phyloP scores from a whole-genome alignment of 768 basidiomycete species.

The Rhizopogon salebrosus region DNA sequence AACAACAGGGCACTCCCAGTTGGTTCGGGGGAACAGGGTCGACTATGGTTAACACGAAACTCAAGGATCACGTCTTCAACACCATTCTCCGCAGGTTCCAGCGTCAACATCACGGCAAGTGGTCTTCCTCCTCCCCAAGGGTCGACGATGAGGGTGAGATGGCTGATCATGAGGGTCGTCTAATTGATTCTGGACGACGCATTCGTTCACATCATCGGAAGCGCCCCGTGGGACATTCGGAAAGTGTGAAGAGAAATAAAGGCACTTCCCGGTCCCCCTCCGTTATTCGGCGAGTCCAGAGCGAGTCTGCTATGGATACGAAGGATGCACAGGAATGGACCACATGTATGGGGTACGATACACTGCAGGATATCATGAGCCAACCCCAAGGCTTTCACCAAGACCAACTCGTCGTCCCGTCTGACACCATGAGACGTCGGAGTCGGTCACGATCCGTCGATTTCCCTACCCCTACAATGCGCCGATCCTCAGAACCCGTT shows the following conservation, averaged over 20 bases:
- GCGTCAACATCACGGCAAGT: conserved; percentile 35
- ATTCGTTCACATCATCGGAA: conserved; percentile 14
- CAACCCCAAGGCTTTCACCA: conserved; percentile 14
- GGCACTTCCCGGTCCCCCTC: conserved; percentile 24
- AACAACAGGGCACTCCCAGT: conserved; percentile 33
- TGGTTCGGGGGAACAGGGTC: conserved; percentile 89
- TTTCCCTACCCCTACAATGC: conserved; percentile 14
- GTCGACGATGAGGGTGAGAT: conserved; percentile 56
- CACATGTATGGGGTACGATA: conserved; percentile 37
- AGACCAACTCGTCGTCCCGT: conserved; percentile 17
- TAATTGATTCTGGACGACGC: neutral
- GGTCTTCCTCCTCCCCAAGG: conserved; percentile 30
- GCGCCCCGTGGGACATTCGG: conserved; percentile 24
- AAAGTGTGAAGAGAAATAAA: conserved; percentile 35
- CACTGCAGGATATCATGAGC: conserved; percentile 17
- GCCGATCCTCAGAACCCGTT: conserved; percentile 9
- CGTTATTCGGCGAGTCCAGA: conserved; percentile 58
- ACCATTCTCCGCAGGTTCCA: conserved; percentile 76
- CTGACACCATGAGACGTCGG: conserved; percentile 33
- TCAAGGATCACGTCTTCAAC: conserved; percentile 94
- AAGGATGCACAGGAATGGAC: conserved; percentile 30
- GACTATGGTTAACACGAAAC: conserved; percentile 87
- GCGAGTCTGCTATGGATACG: conserved; percentile 45
- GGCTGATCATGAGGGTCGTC: conserved; percentile 37
- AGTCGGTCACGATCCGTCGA: conserved; percentile 36